Conservation (phyloP, 257 asterid species). For the Datura wrightii region DNA sequence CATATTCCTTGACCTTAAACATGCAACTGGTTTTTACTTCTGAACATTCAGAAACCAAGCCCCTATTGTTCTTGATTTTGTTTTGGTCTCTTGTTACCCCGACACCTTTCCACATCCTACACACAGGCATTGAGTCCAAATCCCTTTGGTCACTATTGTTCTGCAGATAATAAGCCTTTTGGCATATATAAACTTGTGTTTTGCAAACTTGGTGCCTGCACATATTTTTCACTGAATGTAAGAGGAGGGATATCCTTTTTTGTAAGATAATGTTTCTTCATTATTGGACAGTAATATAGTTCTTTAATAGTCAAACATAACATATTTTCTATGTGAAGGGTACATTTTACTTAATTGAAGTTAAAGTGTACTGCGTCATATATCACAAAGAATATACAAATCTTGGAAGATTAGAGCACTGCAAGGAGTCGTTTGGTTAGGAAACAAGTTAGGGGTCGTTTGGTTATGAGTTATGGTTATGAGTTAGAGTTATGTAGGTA, state of each 20-base stretch:
- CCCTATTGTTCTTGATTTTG: constrained; percentile 9
- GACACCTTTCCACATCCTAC: neutral
- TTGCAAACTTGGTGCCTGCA: neutral
- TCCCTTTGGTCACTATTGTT: neutral
- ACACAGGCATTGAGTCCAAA: neutral
- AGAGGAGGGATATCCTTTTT: too few relatives aligned
- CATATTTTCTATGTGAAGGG: too few relatives aligned
- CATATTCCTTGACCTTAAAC: neutral
- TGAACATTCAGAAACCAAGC: neutral
- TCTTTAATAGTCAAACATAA: too few relatives aligned
- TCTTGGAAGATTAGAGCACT: too few relatives aligned
- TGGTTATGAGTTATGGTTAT: too few relatives aligned
- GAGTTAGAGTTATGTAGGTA: too few relatives aligned
- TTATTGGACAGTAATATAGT: too few relatives aligned
- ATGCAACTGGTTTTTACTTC: neutral
- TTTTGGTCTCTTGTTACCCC: constrained; percentile 7
- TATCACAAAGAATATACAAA: too few relatives aligned
- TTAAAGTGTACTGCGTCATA: too few relatives aligned
- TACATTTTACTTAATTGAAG: too few relatives aligned
- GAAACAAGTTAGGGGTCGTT: too few relatives aligned
- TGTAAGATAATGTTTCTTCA: neutral
- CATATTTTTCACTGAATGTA: neutral
- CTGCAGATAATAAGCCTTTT: constrained; percentile 22
- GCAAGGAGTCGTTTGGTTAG: too few relatives aligned
- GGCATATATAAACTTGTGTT: neutral